phyloP scores from a whole-genome alignment of 1,284 basidiomycete species.

The Schizophyllum amplum region DNA sequence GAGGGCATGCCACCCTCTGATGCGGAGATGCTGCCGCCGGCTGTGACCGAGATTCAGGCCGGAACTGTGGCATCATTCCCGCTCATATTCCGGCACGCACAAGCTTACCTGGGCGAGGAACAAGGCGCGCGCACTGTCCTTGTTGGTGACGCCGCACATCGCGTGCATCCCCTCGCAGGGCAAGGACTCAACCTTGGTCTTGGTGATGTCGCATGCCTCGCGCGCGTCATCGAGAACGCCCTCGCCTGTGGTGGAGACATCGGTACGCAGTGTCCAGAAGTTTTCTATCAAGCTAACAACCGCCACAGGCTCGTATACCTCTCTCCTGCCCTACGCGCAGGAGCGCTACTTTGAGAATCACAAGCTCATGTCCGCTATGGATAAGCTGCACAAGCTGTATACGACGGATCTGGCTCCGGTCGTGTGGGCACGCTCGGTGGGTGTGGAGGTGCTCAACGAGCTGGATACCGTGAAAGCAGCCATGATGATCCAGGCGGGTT shows the following conservation, averaged over 20 bases:
- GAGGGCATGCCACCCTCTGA: conserved; percentile 50
- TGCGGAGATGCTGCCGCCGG: conserved; percentile 64
- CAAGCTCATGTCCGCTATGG: conserved; percentile 71
- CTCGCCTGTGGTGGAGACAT: conserved; percentile 68
- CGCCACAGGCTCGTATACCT: conserved; percentile 62
- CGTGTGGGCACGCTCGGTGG: conserved; percentile 81
- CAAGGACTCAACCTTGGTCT: conserved; percentile 95
- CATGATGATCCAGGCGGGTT: conserved; percentile 78
- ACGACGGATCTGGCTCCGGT: conserved; percentile 55
- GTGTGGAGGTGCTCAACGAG: conserved; percentile 89
- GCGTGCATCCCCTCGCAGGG: conserved; percentile 93
- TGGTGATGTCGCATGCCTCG: conserved; percentile 72
- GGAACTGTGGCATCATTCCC: conserved; percentile 90
- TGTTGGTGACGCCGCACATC: conserved; percentile 95
- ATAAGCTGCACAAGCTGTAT: conserved; percentile 87
- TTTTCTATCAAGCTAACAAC: not conserved
- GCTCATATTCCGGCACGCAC: conserved; percentile 81
- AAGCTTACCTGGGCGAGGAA: conserved; percentile 76
- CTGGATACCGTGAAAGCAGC: conserved; percentile 74
- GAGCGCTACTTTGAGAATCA: conserved; percentile 84
- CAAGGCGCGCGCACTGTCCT: conserved; percentile 70
- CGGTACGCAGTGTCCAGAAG: conserved; percentile 38
- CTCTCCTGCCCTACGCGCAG: conserved; percentile 69
- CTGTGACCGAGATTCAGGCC: conserved; percentile 64
- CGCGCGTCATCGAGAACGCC: conserved; percentile 51